Evolutionary conservation across 2,329 filamentous ascomycete genomes (phyloP), one percentile per base, ranked within the genome.

Genomic region (Ceratocystis smalleyi): DNA sequence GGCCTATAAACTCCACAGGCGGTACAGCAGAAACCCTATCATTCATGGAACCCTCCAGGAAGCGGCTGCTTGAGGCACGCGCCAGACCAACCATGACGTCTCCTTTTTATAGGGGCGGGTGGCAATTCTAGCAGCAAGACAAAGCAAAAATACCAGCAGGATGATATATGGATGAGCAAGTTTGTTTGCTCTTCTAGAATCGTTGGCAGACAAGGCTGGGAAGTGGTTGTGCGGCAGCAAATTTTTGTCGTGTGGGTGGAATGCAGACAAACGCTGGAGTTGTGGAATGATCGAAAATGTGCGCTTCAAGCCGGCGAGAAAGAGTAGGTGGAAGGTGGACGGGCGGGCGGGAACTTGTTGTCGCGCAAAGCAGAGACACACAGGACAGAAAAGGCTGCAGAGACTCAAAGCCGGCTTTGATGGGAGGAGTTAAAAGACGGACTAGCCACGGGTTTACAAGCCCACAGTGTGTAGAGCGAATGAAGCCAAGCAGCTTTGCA

Each of bases 31-130:
- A 91, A 40, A 82, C 78, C 68, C 88, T 84, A 73, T 95, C 89
- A 71, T 86, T 89, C 88, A 96, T 92, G 70, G 87, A 92, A 49
- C 87, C 91, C 75, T 96, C 91, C 45, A 86, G 70, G 81, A 95
- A 78, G 75, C 83, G 72, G 76, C 83, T 77, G 76, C 83, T 77
- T 43, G 65, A 43, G 24, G 65, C 65, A n/a, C 65, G 65, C n/a
- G 32, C 27, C 10, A 66, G 47, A 15, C 65, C 65, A n/a, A 22
- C 65, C 65, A 66, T 66, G 45, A n/a, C 55, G 59, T 35, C 17
- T 43, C 49, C 35, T 62, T 22, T 62, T 62, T 65, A 47, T 61
- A 57, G 27, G 49, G 27, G 27, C 24, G 12, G 17, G 47, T 57
- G 35, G 35, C 35, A 55, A 51, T 30, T 32, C 43, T n/a, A 30